Evolutionary conservation across 495 filamentous ascomycete species (phyloP).

Genomic region (Lophium mytilinum): DNA sequence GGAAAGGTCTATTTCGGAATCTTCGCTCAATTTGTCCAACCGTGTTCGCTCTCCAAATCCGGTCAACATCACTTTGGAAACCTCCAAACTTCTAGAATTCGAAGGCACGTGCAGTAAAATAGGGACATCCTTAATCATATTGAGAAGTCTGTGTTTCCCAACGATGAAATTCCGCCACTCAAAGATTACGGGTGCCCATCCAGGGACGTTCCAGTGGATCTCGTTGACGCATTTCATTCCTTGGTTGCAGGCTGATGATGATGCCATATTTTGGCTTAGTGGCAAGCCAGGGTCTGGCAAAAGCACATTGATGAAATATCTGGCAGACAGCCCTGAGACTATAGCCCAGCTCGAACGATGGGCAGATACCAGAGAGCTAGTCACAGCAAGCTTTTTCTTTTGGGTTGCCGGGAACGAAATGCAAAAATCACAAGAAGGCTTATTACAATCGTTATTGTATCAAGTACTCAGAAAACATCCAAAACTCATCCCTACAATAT

Average conservation of each 20-base stretch:
- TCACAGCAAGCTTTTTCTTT: slow-evolving; percentile 10
- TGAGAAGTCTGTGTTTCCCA: not conserved
- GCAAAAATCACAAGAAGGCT: slow-evolving; percentile 12
- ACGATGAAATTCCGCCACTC: not conserved
- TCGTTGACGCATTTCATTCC: not conserved
- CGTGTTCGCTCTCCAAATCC: too few species aligned
- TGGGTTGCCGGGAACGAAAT: slow-evolving; percentile 1
- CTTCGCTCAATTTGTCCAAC: too few species aligned
- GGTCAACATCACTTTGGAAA: not conserved
- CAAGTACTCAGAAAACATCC: not conserved
- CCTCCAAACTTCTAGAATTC: not conserved
- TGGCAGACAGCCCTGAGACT: not conserved
- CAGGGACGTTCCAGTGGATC: not conserved
- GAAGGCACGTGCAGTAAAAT: not conserved
- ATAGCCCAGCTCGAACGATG: not conserved
- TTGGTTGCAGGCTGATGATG: not conserved
- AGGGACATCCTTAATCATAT: not conserved
- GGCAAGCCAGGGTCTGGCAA: slow-evolving; percentile 17
- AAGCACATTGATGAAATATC: slow-evolving; percentile 22
- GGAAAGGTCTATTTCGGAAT: too few species aligned
- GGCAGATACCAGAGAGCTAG: not conserved
- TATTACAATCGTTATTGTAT: slow-evolving; percentile 7
- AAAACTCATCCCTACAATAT: not conserved
- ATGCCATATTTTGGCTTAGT: slow-evolving; percentile 5
- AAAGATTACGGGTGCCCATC: not conserved